phyloP scores from a whole-genome alignment of 2,329 filamentous ascomycete genomes.

The Fusarium burgessii region DNA sequence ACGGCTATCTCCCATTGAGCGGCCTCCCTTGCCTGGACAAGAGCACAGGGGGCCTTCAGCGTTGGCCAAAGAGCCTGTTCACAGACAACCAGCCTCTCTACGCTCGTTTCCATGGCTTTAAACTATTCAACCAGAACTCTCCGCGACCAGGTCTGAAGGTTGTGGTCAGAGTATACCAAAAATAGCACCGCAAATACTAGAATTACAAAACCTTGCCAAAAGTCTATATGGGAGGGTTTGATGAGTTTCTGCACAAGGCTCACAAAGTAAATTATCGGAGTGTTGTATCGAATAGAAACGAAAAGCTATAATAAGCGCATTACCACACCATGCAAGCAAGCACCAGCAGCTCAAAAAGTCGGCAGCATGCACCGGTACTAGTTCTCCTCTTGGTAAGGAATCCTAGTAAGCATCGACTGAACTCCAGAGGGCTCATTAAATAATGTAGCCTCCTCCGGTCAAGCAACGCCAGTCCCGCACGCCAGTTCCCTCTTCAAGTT shows the following conservation, averaged over 20 bases:
- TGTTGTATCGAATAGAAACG: constrained; percentile 14
- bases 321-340: not conserved
- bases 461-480: constrained; percentile 83
- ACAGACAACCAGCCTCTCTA: not conserved
- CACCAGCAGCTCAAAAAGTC: not conserved
- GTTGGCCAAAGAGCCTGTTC: not conserved
- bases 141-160: too few species aligned
- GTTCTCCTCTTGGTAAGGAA: constrained; percentile 13
- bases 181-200: not conserved
- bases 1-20: too few species aligned
- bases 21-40: too few species aligned
- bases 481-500: constrained; percentile 87
- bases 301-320: not conserved
- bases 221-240: not conserved
- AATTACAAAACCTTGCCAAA: not conserved
- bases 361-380: not conserved
- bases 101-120: not conserved
- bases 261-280: not conserved
- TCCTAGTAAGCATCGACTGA: not conserved
- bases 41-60: too few species aligned
- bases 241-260: not conserved
- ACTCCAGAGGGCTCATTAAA: constrained; percentile 39
- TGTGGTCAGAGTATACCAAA: not conserved
- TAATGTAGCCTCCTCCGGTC: constrained; percentile 73
- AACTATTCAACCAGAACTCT: not conserved